Evolutionary conservation across 257 asterid species (phyloP).

Genomic region (Gentiana dahurica): DNA sequence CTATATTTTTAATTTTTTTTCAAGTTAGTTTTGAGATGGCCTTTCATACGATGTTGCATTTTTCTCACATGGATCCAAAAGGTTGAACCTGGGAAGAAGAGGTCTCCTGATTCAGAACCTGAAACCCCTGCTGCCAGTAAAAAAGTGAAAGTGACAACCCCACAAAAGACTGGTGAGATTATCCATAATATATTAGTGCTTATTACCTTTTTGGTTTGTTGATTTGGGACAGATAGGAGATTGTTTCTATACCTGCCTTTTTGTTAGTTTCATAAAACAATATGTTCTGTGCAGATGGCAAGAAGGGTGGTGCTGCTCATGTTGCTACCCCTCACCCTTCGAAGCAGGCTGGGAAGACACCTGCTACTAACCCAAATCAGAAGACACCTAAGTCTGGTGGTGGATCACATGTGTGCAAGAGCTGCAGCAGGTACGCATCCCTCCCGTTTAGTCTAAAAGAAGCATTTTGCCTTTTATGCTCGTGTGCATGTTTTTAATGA

Average conservation of each 20-base stretch:
- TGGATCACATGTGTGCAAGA: conserved; percentile 38
- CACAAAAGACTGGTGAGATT: conserved; percentile 62
- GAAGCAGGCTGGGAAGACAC: conserved; percentile 58
- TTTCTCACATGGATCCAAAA: neutral
- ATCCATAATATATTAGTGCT: neutral
- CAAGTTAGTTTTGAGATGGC: neutral
- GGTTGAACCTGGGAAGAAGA: conserved; percentile 52
- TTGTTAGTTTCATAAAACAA: neutral
- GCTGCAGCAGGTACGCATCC: conserved; percentile 42
- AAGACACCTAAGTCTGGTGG: conserved; percentile 57
- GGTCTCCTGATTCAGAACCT: conserved; percentile 35
- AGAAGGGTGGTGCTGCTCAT: conserved; percentile 54
- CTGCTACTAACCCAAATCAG: conserved; percentile 42
- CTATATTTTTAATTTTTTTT: too few relatives aligned
- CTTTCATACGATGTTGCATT: neutral
- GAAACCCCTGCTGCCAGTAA: conserved; percentile 61
- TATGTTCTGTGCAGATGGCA: conserved; percentile 42
- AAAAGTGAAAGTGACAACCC: conserved; percentile 64
- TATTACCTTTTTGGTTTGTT: too few relatives aligned
- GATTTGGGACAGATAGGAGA: too few relatives aligned
- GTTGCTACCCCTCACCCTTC: conserved; percentile 82
- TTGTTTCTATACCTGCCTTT: neutral
- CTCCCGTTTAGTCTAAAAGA: neutral
- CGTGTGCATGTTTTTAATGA: neutral
- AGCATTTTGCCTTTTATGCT: neutral